Percentiles rank a stretch among this genome's conserved stretches.
phyloP scores from a whole-genome alignment of 805 yeast genomes.

The Candida silvatica region DNA sequence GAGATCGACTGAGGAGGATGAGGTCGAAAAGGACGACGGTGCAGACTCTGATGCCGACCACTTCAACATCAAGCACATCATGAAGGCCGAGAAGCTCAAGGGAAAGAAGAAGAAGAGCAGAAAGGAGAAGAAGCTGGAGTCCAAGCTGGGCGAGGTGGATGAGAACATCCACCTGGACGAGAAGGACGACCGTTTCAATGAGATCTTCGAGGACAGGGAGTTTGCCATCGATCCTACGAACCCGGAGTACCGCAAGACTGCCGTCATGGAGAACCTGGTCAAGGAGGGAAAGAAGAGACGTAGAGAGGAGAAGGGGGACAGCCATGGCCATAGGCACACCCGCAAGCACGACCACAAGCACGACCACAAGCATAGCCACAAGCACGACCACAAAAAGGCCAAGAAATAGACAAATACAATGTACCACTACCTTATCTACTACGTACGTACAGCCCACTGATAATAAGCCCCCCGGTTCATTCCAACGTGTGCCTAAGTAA shows the following conservation, averaged over 20 bases:
- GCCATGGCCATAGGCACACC: neutral
- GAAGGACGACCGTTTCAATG: constrained; percentile 78
- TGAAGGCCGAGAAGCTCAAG: constrained; percentile 56
- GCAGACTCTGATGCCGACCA: constrained; percentile 54
- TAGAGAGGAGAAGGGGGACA: constrained; percentile 3
- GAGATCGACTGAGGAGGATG: constrained; percentile 46
- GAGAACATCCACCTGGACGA: constrained; percentile 54
- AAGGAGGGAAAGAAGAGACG: constrained; percentile 45
- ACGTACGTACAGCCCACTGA: no score
- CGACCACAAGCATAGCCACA: neutral
- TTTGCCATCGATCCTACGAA: constrained; percentile 92
- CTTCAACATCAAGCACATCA: constrained; percentile 70
- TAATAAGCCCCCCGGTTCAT: no score
- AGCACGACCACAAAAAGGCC: neutral
- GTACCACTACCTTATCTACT: no score
- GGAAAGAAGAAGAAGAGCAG: constrained; percentile 15
- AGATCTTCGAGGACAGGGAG: constrained; percentile 75
- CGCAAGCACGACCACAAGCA: neutral
- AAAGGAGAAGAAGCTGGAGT: constrained; percentile 1
- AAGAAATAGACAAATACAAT: neutral
- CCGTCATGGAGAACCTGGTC: constrained; percentile 77
- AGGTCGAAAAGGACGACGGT: constrained; percentile 50
- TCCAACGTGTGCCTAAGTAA: no score
- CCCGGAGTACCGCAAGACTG: constrained; percentile 84
- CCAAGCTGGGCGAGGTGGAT: constrained; percentile 5